Base-by-base conservation (phyloP, 1,284 basidiomycete species). In the Pseudozyma sp. region DNA sequence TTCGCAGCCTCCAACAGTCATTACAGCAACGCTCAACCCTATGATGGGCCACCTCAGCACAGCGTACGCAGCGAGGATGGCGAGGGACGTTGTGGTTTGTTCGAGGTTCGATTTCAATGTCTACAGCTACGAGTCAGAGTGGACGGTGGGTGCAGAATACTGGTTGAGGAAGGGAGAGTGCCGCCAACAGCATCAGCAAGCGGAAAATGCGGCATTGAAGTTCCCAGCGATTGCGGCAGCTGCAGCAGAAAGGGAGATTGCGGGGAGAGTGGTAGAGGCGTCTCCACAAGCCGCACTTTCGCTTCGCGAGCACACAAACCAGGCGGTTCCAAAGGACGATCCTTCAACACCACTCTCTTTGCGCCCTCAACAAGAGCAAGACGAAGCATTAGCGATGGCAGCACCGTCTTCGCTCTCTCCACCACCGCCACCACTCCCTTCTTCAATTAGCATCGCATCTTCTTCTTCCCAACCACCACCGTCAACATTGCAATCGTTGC, bases 81-180 rank as follows among this genome's bases (percentile, higher is more conserved):
- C 93, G 1, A 89, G 89, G 3, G 93, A 96, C 83, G 89, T 98
- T n/a, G 91, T 93, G 0, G 86, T 97, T 7, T 92, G 92, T 58
- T 93, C 94, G 3, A 89, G 96, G 16, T 98, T 96, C 83, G 95
- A 97, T 82, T 95, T 98, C 86, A 99, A 99, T 81, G 90, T 96
- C 31, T 97, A 97, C 83, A 95, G 93, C 82, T 98, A 96, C 86
- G 94, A 97, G 79, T 94, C 93, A 82, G 95, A 97, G 84, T 92
- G 95, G 90, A 92, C 93, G 5, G 89, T 98, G 86, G 96, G 83
- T 1, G 77, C 62, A 3, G 83, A 85, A 63, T 85, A 82, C 58
- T 79, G 79, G 71, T 52, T 85, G 38, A 39, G 66, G 13, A 43
- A 42, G 9, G 25, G 43, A 14, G 36, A n/a, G 5, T 16, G 1